phyloP scores from a whole-genome alignment of 345 rosid genomes.

The Ceriops tagal region DNA sequence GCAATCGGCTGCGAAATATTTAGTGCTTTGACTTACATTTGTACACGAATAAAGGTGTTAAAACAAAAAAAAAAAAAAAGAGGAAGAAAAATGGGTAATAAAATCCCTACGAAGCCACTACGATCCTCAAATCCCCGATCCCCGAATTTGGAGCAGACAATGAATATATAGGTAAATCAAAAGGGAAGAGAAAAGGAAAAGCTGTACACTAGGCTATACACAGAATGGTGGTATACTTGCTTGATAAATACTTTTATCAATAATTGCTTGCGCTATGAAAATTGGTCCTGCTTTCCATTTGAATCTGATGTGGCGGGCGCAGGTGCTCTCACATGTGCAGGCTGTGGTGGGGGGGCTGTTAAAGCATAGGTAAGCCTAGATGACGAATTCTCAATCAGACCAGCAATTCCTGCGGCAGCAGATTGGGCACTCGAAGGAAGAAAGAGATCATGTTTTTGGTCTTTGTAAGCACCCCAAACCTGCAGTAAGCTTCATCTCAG shows the following conservation, averaged over 20 bases:
- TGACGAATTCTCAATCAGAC: conserved; percentile 84
- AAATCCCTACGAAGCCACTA: not conserved
- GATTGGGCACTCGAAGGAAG: conserved; percentile 93
- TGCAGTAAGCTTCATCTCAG: conserved; percentile 21
- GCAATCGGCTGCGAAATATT: no score
- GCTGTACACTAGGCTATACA: conserved; percentile 51
- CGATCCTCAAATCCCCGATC: not conserved
- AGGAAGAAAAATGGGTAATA: no score
- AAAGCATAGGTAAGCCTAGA: conserved; percentile 77
- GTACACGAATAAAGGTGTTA: no score
- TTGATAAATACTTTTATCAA: conserved; percentile 7
- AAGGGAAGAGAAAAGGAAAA: not conserved
- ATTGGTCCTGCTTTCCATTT: conserved; percentile 37
- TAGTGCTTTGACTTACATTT: no score
- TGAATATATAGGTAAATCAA: not conserved
- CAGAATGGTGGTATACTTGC: conserved; percentile 10
- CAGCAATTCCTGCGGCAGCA: conserved; percentile 93
- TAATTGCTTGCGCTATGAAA: conserved; percentile 22
- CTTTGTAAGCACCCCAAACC: conserved; percentile 97
- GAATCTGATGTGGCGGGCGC: conserved; percentile 23
- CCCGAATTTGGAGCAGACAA: not conserved
- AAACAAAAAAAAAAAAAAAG: no score
- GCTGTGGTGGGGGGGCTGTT: conserved; percentile 64
- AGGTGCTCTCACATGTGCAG: conserved; percentile 33
- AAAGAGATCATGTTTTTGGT: conserved; percentile 97